Evolutionary conservation across 495 filamentous ascomycete genomes (phyloP), one percentile per base, ranked within the genome.

Genomic region (Rhypophila decipiens): DNA sequence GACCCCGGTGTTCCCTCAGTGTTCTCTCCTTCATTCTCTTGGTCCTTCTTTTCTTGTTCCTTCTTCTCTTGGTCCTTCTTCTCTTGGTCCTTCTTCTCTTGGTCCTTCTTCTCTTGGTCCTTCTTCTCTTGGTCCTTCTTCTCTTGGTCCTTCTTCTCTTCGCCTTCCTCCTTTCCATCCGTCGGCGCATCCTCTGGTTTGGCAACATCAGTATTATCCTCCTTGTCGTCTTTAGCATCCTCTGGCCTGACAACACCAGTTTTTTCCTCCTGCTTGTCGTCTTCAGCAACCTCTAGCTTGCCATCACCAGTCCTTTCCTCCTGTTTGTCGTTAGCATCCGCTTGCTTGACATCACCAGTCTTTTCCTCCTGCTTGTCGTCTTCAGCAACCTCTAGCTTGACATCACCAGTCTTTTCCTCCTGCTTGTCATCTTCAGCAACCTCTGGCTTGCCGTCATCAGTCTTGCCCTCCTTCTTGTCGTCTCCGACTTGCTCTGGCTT

Each of bases 211-310:
- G 50, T 46, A 24, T 52, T 47, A 29, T 43, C 42, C 18, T 55
- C 50, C 46, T 49, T 46, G 8, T 34, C 49, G 23, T 58, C 46
- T 13, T 50, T 47, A 13, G 40, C 51, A 23, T 55, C 54, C 42
- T 57, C 13, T 13, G 27, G 13, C 7, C 27, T 31, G 13, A 13
- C 7, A 7, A 7, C 27, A 13, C 27, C 39, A 23, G 39, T 44
- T 29, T 55, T 42, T n/a, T 49, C 27, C 35, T 44, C 39, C 35
- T 55, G 45, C 33, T 50, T 48, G 40, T 46, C 49, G 23, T 58
- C 46, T 13, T 50, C 45, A 13, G 40, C 51, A 23, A 52, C 54
- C 42, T 57, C 13, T 13, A 13, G 13, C 7, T 13, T 31, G 13
- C 7, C 7, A 7, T 31, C 27, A 13, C 27, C 39, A 23, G 39